These are phyloP conservation scores for Xylariaceae sp. DNA, from an alignment of 2,329 filamentous ascomycete genomes.

Conservation along the genomic window DNA sequence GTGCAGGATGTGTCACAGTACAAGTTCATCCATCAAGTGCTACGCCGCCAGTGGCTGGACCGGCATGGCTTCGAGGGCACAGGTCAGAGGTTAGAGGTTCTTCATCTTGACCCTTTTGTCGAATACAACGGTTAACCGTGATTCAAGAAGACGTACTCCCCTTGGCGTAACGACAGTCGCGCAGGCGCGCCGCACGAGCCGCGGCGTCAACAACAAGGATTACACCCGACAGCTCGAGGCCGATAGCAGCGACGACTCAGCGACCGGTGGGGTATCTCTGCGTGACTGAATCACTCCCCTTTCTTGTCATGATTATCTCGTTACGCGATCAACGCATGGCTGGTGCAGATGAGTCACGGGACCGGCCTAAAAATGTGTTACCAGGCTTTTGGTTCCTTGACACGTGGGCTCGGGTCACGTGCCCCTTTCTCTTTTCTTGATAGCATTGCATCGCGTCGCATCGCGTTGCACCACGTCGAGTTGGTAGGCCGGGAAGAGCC, in stretches of 20 bases:
- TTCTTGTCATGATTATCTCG: too few species aligned
- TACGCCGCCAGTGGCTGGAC: conserved; percentile 69
- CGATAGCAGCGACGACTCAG: conserved; percentile 18
- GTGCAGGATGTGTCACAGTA: conserved; percentile 86
- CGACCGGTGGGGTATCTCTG: conserved; percentile 12
- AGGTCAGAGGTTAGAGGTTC: conserved; percentile 44
- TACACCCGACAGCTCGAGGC: conserved; percentile 7
- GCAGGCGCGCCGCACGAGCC: conserved; percentile 7
- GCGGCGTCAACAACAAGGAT: conserved; percentile 4
- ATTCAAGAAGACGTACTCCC: conserved; percentile 13
- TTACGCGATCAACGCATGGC: conserved; percentile 2
- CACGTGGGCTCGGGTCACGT: too few species aligned
- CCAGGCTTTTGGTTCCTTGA: too few species aligned
- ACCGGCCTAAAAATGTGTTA: too few species aligned
- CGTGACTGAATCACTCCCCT: too few species aligned
- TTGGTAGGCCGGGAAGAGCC: too few species aligned
- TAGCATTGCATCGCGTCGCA: conserved; percentile 7
- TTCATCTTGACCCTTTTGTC: conserved; percentile 38
- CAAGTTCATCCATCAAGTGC: conserved; percentile 80
- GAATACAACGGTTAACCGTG: conserved; percentile 25
- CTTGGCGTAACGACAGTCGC: conserved; percentile 4
- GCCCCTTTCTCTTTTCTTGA: conserved; percentile 6
- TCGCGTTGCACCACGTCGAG: conserved; percentile 10
- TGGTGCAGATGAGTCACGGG: too few species aligned
- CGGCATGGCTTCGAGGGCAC: conserved; percentile 44